Evolutionary conservation across 805 yeast species (phyloP).

Genomic region (Ogataea minuta): DNA sequence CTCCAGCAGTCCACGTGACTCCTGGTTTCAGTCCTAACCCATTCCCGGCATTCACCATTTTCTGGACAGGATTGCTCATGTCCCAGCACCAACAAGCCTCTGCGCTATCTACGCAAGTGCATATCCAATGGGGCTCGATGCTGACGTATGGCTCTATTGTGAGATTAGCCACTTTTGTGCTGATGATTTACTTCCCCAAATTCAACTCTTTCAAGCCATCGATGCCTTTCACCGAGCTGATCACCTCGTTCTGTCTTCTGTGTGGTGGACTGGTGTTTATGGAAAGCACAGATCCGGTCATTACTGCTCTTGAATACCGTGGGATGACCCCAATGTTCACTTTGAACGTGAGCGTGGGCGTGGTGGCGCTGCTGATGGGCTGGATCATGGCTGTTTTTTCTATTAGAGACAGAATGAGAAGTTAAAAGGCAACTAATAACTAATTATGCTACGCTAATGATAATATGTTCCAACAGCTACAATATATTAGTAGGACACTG

Average conservation of each 20-base stretch:
- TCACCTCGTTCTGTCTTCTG: conserved; percentile 74
- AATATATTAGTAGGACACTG: background rate
- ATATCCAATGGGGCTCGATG: conserved; percentile 89
- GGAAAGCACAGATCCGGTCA: conserved; percentile 86
- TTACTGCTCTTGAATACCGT: conserved; percentile 76
- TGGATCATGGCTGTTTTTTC: conserved; percentile 78
- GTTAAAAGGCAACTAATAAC: conserved; percentile 4
- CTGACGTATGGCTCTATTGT: conserved; percentile 80
- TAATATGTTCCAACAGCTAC: background rate
- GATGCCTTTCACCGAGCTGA: conserved; percentile 83
- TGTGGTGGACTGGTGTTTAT: conserved; percentile 91
- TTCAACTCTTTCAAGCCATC: conserved; percentile 42
- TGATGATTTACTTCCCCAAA: conserved; percentile 47
- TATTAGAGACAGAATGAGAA: conserved; percentile 51
- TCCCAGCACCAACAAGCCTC: conserved; percentile 91
- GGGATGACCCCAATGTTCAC: conserved; percentile 90
- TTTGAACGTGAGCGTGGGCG: conserved; percentile 80
- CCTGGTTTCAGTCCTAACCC: conserved; percentile 92
- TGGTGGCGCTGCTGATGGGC: conserved; percentile 75
- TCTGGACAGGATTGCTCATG: conserved; percentile 96
- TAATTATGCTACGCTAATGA: conserved; percentile 10
- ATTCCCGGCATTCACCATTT: conserved; percentile 88
- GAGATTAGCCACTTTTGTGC: conserved; percentile 61
- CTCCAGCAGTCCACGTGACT: conserved; percentile 33
- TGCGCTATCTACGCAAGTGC: conserved; percentile 70